Evolutionary conservation across 306 rosid genomes (phyloP).

Genomic region (Sindora glabra): DNA sequence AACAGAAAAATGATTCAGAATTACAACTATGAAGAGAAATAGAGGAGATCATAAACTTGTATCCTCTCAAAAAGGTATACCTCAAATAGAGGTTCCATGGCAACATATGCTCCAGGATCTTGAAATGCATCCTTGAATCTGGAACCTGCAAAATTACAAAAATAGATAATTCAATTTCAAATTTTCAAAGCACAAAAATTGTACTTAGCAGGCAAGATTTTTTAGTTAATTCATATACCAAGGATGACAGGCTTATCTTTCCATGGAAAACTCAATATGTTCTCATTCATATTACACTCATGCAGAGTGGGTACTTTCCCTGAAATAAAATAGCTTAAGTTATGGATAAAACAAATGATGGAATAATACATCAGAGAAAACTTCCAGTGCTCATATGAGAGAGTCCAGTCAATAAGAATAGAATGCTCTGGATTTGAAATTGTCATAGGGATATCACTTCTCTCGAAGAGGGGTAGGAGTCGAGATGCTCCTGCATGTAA

Average conservation of each 20-base stretch:
- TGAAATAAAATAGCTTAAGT: slow-evolving; percentile 23
- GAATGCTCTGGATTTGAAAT: slow-evolving; percentile 3
- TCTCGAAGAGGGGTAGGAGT: neutral
- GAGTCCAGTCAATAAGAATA: neutral
- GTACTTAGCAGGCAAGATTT: slow-evolving; percentile 6
- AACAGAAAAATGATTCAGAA: slow-evolving; percentile 10
- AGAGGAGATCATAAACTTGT: neutral
- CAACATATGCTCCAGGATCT: slow-evolving; percentile 77
- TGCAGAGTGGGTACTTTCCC: slow-evolving; percentile 80
- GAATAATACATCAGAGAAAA: neutral
- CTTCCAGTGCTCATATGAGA: neutral
- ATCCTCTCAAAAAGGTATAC: slow-evolving; percentile 26
- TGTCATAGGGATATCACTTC: neutral
- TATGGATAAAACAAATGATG: slow-evolving; percentile 1
- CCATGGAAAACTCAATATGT: slow-evolving; percentile 83
- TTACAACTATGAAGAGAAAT: slow-evolving; percentile 8
- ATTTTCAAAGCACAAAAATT: slow-evolving; percentile 14
- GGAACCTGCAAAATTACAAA: slow-evolving; percentile 62
- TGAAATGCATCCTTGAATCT: slow-evolving; percentile 95
- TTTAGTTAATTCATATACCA: slow-evolving; percentile 39
- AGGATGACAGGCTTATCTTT: slow-evolving; percentile 82
- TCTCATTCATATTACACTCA: slow-evolving; percentile 79
- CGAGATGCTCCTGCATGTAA: slow-evolving; percentile 14
- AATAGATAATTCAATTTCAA: slow-evolving; percentile 7
- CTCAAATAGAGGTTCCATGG: slow-evolving; percentile 77